Evolutionary conservation across 2,329 filamentous ascomycete genomes (phyloP), one percentile per base, ranked within the genome.

Genomic region (Neopestalotiopsis sp.): DNA sequence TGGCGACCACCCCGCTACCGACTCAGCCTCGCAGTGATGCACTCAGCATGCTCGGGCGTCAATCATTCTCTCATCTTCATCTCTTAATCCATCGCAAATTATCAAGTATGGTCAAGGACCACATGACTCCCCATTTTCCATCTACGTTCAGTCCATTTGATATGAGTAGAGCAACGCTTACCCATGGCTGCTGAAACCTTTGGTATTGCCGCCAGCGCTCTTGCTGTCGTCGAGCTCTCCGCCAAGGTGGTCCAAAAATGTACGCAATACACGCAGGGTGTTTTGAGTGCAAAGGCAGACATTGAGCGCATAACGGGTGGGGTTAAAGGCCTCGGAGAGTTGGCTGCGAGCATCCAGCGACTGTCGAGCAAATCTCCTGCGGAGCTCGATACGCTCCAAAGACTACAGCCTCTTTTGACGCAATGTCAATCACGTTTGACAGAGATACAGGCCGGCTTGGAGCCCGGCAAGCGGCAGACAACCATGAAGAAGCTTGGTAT

Each of bases 211-310:
- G 76, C 79, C 71, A 82, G 76, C 73, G 73, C 81, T 56, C 76
- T 81, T 61, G 78, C 81, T 61, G 78, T 82, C 45, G 70, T 81
- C 56, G 76, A 83, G 65, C 69, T 83, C 66, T 79, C 80, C 30
- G 75, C 73, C 45, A 82, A 82, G 59, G 70, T 83, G 62, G 68
- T 71, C 14, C 73, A 73, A 62, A 70, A 78, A 9, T 83, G 79
- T 65, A 74, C 73, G 24, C 72, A 80, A 63, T 83, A 83, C 70
- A 81, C 74, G 5, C 71, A 73, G 65, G 73, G 77, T 1, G 77
- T 80, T 53, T 76, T 77, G 68, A 61, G 73, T 64, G 77, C 79
- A 5, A 71, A 74, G 68, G 70, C 73, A 0, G 73, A 80, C 24
- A 80, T 82, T 66, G 71, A 74, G 58, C 76, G 75, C n/a, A 71